These are phyloP conservation scores for Aspergillus spinulosporus DNA, from an alignment of 2,329 filamentous ascomycete genomes.

Conservation along the genomic window DNA sequence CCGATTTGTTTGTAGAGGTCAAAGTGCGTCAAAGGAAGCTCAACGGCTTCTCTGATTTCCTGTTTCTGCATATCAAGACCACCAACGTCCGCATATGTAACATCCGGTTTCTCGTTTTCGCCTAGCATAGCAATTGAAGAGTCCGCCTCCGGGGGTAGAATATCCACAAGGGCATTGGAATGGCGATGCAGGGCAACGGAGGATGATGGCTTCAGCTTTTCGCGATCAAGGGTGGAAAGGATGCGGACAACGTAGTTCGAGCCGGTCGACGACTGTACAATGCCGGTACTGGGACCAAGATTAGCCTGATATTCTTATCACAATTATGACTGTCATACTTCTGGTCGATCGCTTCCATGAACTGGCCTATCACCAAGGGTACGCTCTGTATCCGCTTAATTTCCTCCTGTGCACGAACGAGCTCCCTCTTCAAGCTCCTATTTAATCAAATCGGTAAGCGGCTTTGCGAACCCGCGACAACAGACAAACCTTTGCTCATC, in stretches of 20 bases:
- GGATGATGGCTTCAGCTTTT: slow-evolving; percentile 95
- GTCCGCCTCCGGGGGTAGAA: slow-evolving; percentile 96
- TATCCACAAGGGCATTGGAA: slow-evolving; percentile 97
- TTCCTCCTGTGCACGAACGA: slow-evolving; percentile 96
- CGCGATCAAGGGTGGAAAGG: slow-evolving; percentile 94
- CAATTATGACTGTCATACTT: slow-evolving; percentile 63
- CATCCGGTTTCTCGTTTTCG: slow-evolving; percentile 93
- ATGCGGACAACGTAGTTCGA: slow-evolving; percentile 99
- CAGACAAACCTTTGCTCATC: slow-evolving; percentile 82
- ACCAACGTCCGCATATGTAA: slow-evolving; percentile 96
- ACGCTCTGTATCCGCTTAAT: slow-evolving; percentile 99
- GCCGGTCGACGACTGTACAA: slow-evolving; percentile 96
- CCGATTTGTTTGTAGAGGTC: slow-evolving; percentile 99
- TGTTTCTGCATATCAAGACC: slow-evolving; percentile 99
- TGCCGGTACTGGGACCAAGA: slow-evolving; percentile 70
- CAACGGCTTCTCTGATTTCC: slow-evolving; percentile 96
- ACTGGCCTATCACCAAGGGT: slow-evolving; percentile 95
- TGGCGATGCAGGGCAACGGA: slow-evolving; percentile 97
- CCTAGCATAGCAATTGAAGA: slow-evolving; percentile 98
- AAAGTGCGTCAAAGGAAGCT: slow-evolving; percentile 94
- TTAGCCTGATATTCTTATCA: slow-evolving; percentile 15
- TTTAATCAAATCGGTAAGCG: slow-evolving; percentile 3
- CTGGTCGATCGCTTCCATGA: slow-evolving; percentile 99
- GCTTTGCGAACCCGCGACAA: not conserved
- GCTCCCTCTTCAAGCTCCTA: slow-evolving; percentile 92